Percentiles rank a stretch among this genome's conserved stretches.
Conservation (phyloP, 2,329 filamentous ascomycete species). For the Pseudogymnoascus sp. region DNA sequence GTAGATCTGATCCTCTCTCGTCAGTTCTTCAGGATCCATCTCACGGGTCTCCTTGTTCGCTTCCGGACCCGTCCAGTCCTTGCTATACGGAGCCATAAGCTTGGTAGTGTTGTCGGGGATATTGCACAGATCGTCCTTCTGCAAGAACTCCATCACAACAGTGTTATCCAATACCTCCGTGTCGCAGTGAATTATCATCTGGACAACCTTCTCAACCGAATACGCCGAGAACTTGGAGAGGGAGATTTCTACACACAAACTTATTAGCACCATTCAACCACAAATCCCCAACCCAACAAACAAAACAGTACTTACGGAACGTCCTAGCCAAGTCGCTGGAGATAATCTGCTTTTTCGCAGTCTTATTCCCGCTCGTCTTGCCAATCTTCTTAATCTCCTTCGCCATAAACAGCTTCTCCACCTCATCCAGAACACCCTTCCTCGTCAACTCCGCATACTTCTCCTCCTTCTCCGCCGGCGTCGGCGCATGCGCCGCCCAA, state of each 20-base stretch:
- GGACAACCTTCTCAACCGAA: conserved; percentile 74
- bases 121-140: conserved; percentile 85
- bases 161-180: conserved; percentile 76
- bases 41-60: conserved; percentile 71
- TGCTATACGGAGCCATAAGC: conserved; percentile 88
- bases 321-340: conserved; percentile 81
- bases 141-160: conserved; percentile 94
- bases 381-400: conserved; percentile 91
- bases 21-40: conserved; percentile 78
- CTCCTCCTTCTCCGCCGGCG: conserved; percentile 83
- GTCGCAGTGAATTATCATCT: conserved; percentile 95
- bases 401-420: conserved; percentile 94
- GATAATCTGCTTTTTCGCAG: conserved; percentile 97
- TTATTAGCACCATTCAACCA: conserved; percentile 14
- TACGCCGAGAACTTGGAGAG: conserved; percentile 86
- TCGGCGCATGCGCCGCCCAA: conserved; percentile 81
- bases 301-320: conserved; percentile 51
- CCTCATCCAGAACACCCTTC: conserved; percentile 93
- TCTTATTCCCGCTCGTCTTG: conserved; percentile 54
- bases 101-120: conserved; percentile 87
- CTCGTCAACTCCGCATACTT: conserved; percentile 90
- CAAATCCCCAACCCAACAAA: neutral
- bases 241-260: conserved; percentile 56
- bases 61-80: conserved; percentile 89
- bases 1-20: conserved; percentile 91